phyloP scores from a whole-genome alignment of 2,329 filamentous ascomycete genomes.

The Fusarium heterosporum region DNA sequence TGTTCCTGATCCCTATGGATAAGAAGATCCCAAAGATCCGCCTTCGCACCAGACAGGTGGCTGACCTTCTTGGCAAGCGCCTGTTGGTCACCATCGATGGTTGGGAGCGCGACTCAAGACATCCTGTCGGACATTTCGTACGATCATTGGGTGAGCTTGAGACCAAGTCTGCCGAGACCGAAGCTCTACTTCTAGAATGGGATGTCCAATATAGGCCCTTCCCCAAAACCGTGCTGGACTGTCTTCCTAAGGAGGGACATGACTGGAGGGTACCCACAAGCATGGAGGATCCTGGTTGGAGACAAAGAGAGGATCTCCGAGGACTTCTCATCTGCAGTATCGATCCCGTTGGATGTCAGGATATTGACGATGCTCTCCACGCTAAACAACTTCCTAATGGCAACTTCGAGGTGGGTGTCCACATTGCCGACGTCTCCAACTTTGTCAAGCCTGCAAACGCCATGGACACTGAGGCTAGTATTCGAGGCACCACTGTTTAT shows the following conservation, averaged over 20 bases:
- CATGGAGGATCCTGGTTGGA: slow-evolving; percentile 86
- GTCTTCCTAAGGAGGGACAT: slow-evolving; percentile 89
- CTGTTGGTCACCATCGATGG: slow-evolving; percentile 93
- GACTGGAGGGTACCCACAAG: slow-evolving; percentile 91
- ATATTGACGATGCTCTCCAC: slow-evolving; percentile 98
- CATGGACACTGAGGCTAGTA: slow-evolving; percentile 95
- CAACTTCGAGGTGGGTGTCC: slow-evolving; percentile 95
- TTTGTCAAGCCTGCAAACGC: slow-evolving; percentile 97
- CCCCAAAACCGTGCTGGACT: slow-evolving; percentile 94
- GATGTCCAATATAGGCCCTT: slow-evolving; percentile 98
- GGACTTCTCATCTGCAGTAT: slow-evolving; percentile 95
- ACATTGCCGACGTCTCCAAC: slow-evolving; percentile 99
- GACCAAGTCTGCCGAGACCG: slow-evolving; percentile 97
- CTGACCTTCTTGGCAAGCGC: slow-evolving; percentile 89
- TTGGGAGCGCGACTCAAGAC: slow-evolving; percentile 93
- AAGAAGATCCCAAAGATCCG: slow-evolving; percentile 97
- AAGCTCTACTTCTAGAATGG: slow-evolving; percentile 92
- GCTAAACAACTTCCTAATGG: slow-evolving; percentile 87
- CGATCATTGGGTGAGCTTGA: slow-evolving; percentile 93
- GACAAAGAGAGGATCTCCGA: slow-evolving; percentile 83
- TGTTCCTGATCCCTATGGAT: slow-evolving; percentile 98
- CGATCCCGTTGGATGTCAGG: slow-evolving; percentile 93
- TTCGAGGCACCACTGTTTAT: slow-evolving; percentile 96
- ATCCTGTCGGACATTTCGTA: slow-evolving; percentile 93
- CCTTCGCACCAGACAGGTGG: slow-evolving; percentile 89